These are phyloP conservation scores for Iris macrosiphon DNA, from an alignment of 106 monocot species.

Conservation along the genomic window DNA sequence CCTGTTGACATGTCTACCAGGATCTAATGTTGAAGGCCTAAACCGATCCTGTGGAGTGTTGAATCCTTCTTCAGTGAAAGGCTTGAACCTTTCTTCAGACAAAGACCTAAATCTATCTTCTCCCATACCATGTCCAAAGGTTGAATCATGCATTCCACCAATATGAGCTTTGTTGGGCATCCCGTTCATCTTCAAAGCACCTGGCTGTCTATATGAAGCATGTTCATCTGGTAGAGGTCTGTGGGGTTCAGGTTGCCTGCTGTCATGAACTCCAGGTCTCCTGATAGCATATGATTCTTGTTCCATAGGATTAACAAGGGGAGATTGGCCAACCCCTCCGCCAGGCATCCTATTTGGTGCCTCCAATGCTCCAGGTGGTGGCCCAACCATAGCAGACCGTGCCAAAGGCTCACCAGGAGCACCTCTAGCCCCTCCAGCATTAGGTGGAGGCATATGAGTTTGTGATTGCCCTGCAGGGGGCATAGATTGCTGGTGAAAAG, in stretches of 20 bases:
- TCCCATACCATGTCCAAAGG: conserved; percentile 10
- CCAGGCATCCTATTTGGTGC: conserved; percentile 16
- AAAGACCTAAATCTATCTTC: conserved; percentile 40
- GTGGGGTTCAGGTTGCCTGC: conserved; percentile 21
- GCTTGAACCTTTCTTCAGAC: conserved; percentile 33
- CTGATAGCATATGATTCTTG: conserved; percentile 5
- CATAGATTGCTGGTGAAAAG: conserved; percentile 15
- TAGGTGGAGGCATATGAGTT: conserved; percentile 9
- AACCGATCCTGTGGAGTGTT: conserved; percentile 11
- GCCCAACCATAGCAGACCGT: conserved; percentile 16
- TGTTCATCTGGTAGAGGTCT: conserved; percentile 5
- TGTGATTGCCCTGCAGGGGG: conserved; percentile 8
- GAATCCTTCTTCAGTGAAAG: conserved; percentile 32
- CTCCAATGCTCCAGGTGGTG: conserved; percentile 26
- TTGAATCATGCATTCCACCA: conserved; percentile 25
- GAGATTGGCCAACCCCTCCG: not conserved
- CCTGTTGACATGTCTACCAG: conserved; percentile 19
- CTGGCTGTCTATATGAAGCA: conserved; percentile 19
- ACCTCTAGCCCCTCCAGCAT: conserved; percentile 17
- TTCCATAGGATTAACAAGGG: conserved; percentile 17
- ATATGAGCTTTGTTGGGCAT: conserved; percentile 8
- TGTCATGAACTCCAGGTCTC: conserved; percentile 23
- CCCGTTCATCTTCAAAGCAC: conserved; percentile 31
- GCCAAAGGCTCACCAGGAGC: conserved; percentile 19
- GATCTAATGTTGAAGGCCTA: conserved; percentile 23